Conservation (phyloP, 208 protist species). For the Sergeia podlipaevii region DNA sequence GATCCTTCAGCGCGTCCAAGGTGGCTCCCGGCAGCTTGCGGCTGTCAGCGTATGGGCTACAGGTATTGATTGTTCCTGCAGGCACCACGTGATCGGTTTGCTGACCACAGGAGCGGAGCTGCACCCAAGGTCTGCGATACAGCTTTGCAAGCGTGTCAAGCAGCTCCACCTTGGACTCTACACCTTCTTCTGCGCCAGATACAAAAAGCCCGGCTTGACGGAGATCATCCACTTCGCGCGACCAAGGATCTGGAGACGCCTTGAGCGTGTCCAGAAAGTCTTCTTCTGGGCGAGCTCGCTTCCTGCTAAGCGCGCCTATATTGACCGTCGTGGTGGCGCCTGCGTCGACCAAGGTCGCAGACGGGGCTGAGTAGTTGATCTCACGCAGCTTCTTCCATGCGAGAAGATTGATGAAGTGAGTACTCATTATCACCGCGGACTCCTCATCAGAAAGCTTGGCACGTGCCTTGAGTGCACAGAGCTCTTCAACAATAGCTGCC, state of each 20-base stretch:
- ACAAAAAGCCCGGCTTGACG: conserved; percentile 34
- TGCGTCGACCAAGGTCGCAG: neutral
- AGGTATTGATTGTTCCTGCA: conserved; percentile 67
- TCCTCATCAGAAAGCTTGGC: conserved; percentile 45
- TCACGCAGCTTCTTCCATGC: conserved; percentile 74
- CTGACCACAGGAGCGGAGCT: conserved; percentile 44
- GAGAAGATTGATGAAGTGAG: conserved; percentile 87
- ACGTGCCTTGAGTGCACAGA: conserved; percentile 32
- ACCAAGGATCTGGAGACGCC: conserved; percentile 71
- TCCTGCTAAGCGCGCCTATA: neutral
- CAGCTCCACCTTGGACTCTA: conserved; percentile 61
- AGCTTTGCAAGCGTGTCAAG: conserved; percentile 49
- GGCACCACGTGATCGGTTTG: conserved; percentile 73
- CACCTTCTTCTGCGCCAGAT: conserved; percentile 44
- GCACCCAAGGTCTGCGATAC: conserved; percentile 59
- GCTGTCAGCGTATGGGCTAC: conserved; percentile 56
- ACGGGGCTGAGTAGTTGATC: conserved; percentile 35
- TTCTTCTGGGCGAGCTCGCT: neutral
- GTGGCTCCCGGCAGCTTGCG: conserved; percentile 22
- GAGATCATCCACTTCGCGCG: conserved; percentile 23
- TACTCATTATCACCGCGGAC: conserved; percentile 62
- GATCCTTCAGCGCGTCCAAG: conserved; percentile 32
- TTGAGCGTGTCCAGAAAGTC: conserved; percentile 16
- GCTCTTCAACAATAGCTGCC: conserved; percentile 47
- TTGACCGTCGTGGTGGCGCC: neutral